Evolutionary conservation across 75 land plant genomes (phyloP).

Genomic region (Selaginella moellendorffii): DNA sequence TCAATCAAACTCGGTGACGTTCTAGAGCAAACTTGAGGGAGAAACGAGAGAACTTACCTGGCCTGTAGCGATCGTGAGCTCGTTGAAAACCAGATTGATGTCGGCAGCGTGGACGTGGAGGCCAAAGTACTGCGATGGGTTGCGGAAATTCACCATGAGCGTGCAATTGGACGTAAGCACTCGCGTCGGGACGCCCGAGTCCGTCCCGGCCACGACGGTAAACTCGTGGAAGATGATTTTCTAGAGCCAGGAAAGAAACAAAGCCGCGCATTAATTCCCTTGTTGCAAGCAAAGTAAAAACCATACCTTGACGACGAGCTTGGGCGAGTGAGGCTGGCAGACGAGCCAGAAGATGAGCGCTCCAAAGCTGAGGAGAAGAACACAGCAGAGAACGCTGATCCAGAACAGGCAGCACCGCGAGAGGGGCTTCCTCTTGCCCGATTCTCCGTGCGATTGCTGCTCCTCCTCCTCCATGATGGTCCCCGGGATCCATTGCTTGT

Average conservation of each 20-base stretch:
- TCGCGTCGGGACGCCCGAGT: not conserved
- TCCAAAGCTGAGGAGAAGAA: slow-evolving; percentile 4
- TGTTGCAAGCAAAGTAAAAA: too few species aligned
- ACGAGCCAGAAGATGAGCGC: slow-evolving; percentile 3
- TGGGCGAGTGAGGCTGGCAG: slow-evolving; percentile 5
- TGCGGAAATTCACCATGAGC: not conserved
- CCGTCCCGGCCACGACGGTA: not conserved
- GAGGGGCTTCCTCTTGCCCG: slow-evolving; percentile 4
- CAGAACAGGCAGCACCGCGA: slow-evolving; percentile 7
- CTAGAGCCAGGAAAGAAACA: too few species aligned
- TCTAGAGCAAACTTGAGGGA: too few species aligned
- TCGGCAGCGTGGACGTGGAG: not conserved
- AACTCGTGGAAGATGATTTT: slow-evolving; percentile 5
- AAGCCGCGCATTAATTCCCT: too few species aligned
- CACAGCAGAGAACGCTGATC: not conserved
- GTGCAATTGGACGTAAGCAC: slow-evolving; percentile 7
- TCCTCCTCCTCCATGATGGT: slow-evolving; percentile 1
- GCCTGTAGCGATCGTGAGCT: not conserved
- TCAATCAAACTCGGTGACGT: too few species aligned
- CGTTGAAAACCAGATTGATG: not conserved
- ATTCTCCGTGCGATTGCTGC: not conserved
- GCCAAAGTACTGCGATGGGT: slow-evolving; percentile 6
- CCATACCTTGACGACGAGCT: slow-evolving; percentile 3
- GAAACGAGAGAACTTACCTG: slow-evolving; percentile 2
- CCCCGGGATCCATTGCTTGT: slow-evolving; percentile 9